Percentiles rank a stretch among this genome's conserved stretches.
Evolutionary conservation across 495 filamentous ascomycete species (phyloP).

Genomic region (Choiromyces venosus): DNA sequence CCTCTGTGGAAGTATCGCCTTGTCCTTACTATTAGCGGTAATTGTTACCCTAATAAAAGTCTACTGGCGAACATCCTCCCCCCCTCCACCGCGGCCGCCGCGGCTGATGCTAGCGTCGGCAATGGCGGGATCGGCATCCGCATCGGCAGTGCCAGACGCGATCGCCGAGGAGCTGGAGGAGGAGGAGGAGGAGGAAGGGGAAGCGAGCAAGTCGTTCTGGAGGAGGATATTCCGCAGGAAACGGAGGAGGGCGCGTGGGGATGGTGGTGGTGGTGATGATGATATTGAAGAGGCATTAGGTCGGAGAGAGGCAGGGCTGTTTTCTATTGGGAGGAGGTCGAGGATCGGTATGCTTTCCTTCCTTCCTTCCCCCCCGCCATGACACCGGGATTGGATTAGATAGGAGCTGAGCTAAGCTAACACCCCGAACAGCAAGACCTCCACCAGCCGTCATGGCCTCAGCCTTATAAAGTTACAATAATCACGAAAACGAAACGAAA

Average conservation of each 20-base stretch:
- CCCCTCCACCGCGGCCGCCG: background rate
- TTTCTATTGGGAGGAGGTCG: background rate
- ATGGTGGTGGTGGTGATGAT: no score
- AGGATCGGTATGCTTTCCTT: background rate
- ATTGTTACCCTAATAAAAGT: conserved; percentile 14
- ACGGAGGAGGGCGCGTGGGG: background rate
- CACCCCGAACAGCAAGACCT: background rate
- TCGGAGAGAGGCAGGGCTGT: background rate
- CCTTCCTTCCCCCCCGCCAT: background rate
- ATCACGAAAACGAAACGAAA: background rate
- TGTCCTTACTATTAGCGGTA: conserved; percentile 18
- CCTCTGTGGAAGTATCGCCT: conserved; percentile 20
- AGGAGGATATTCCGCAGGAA: background rate
- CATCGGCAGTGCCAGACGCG: background rate
- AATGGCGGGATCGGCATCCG: background rate
- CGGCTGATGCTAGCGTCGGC: background rate
- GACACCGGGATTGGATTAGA: background rate
- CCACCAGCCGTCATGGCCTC: background rate
- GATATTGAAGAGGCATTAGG: background rate
- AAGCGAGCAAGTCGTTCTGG: background rate
- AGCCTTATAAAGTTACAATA: no score
- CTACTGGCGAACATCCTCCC: background rate
- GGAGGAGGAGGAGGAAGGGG: background rate
- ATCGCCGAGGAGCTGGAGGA: background rate
- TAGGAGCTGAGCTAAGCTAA: background rate